These are phyloP conservation scores for Drechslera avenae DNA, from an alignment of 2,329 filamentous ascomycete species.

Conservation along the genomic window DNA sequence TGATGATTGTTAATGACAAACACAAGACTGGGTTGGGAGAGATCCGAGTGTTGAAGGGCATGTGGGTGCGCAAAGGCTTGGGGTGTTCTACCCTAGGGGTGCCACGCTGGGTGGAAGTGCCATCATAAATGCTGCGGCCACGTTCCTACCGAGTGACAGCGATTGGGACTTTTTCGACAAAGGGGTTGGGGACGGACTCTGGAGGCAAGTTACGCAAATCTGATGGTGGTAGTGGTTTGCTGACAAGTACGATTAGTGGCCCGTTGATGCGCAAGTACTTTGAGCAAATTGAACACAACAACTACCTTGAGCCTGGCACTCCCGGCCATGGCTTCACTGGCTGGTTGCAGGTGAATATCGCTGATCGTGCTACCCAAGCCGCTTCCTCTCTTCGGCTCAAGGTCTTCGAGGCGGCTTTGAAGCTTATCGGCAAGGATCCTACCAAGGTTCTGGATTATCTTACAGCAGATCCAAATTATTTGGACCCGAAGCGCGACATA, in stretches of 20 bases:
- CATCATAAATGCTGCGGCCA: slow-evolving; percentile 23
- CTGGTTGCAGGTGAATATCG: slow-evolving; percentile 26
- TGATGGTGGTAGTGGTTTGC: not conserved
- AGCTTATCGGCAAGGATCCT: slow-evolving; percentile 21
- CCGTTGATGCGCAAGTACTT: slow-evolving; percentile 24
- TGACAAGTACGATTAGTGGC: slow-evolving; percentile 9
- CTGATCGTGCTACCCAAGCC: slow-evolving; percentile 12
- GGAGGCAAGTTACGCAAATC: slow-evolving; percentile 11
- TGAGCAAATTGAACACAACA: slow-evolving; percentile 25
- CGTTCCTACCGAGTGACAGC: slow-evolving; percentile 23
- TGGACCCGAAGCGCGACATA: slow-evolving; percentile 28
- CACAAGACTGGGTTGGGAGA: slow-evolving; percentile 21
- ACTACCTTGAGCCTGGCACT: slow-evolving; percentile 21
- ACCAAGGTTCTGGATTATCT: slow-evolving; percentile 22
- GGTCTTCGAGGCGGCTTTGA: slow-evolving; percentile 20
- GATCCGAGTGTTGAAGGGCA: slow-evolving; percentile 20
- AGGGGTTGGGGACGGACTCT: slow-evolving; percentile 19
- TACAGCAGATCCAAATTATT: slow-evolving; percentile 19
- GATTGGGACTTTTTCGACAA: slow-evolving; percentile 30
- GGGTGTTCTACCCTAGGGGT: slow-evolving; percentile 26
- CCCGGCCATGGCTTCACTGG: slow-evolving; percentile 27
- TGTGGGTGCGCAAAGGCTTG: slow-evolving; percentile 45
- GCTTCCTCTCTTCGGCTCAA: slow-evolving; percentile 9
- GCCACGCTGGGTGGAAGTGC: slow-evolving; percentile 24
- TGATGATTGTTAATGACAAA: not conserved